These are phyloP conservation scores for Aethionema arabicum DNA, from an alignment of 345 rosid genomes.

Conservation along the genomic window DNA sequence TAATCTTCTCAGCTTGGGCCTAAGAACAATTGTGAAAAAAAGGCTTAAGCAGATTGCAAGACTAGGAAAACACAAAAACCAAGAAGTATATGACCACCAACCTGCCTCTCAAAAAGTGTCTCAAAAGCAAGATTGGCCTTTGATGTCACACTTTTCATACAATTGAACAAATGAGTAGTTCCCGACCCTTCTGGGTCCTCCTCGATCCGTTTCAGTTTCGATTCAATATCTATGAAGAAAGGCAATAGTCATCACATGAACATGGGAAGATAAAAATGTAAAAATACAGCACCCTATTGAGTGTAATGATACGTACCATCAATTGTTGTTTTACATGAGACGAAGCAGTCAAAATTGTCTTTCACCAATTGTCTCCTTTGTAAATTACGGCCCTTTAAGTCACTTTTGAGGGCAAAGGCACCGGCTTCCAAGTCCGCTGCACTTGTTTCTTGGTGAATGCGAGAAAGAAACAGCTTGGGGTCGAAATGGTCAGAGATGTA, in stretches of 20 bases:
- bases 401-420: constrained; percentile 91
- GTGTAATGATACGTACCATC: constrained; percentile 62
- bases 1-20: constrained; percentile 99
- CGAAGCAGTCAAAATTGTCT: constrained; percentile 98
- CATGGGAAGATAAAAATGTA: constrained; percentile 11
- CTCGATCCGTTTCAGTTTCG: constrained; percentile 91
- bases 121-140: constrained; percentile 81
- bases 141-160: constrained; percentile 81
- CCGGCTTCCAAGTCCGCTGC: constrained; percentile 92
- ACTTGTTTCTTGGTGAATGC: constrained; percentile 74
- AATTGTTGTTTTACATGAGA: constrained; percentile 98
- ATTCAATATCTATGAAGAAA: constrained; percentile 70
- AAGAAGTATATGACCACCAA: constrained; percentile 28
- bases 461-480: constrained; percentile 89
- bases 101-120: constrained; percentile 99
- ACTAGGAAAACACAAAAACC: constrained; percentile 16
- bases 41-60: constrained; percentile 25
- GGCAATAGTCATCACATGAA: constrained; percentile 28
- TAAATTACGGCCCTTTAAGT: constrained; percentile 85
- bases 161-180: constrained; percentile 74
- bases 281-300: constrained; percentile 17
- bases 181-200: constrained; percentile 98
- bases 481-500: constrained; percentile 88
- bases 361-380: constrained; percentile 94
- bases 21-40: constrained; percentile 26